A percentile compares a stretch with the other conserved stretches of the same genome.
Evolutionary conservation across 2,329 filamentous ascomycete genomes (phyloP).

Genomic region (Cordyceps fumosorosea): DNA sequence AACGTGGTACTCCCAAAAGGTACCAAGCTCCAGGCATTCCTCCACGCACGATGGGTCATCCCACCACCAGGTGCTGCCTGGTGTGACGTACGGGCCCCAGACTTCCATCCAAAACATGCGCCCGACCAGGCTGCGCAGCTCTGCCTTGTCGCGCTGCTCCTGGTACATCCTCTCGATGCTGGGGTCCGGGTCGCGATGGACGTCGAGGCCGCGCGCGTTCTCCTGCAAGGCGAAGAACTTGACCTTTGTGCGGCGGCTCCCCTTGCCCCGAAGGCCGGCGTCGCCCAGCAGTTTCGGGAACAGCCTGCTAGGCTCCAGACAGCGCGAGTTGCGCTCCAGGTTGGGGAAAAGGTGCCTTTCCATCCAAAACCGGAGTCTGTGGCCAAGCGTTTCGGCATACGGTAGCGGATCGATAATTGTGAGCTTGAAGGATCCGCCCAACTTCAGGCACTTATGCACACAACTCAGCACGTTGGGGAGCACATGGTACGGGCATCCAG

Average conservation of each 20-base stretch:
- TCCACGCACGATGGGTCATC: conserved; percentile 47
- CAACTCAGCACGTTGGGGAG: conserved; percentile 48
- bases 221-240: conserved; percentile 41
- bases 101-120: conserved; percentile 55
- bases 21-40: conserved; percentile 48
- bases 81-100: conserved; percentile 48
- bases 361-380: conserved; percentile 53
- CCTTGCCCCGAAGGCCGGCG: conserved; percentile 42
- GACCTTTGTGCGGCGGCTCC: conserved; percentile 41
- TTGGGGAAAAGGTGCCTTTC: conserved; percentile 54
- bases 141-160: conserved; percentile 31
- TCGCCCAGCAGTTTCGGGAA: conserved; percentile 55
- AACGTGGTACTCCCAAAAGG: conserved; percentile 52
- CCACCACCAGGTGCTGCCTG: conserved; percentile 51
- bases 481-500: conserved; percentile 39
- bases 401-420: conserved; percentile 59
- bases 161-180: conserved; percentile 17
- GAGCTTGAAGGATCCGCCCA: conserved; percentile 49
- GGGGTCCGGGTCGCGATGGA: conserved; percentile 17
- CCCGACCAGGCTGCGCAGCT: conserved; percentile 47
- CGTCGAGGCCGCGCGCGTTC: conserved; percentile 20
- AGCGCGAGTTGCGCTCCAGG: conserved; percentile 52
- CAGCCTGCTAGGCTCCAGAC: conserved; percentile 50
- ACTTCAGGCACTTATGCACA: conserved; percentile 35
- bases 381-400: conserved; percentile 47